Evolutionary conservation across 176 grass and related monocot genomes (phyloP).

Genomic region (Oryza australiensis): DNA sequence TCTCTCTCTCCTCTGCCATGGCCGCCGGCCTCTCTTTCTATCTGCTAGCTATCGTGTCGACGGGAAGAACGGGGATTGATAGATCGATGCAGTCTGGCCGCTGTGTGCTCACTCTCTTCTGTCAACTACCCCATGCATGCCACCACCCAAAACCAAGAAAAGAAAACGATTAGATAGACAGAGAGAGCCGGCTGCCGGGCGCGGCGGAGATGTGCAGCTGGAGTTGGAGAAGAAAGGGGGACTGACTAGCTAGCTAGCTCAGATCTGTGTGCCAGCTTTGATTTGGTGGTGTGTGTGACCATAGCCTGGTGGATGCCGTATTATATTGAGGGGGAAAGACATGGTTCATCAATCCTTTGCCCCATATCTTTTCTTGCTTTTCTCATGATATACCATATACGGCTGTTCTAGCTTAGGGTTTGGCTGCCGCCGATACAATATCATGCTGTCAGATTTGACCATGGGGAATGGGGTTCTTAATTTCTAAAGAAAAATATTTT

Average conservation of each 20-base stretch:
- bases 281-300: neutral
- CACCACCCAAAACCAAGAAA: neutral
- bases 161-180: neutral
- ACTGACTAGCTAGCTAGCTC: neutral
- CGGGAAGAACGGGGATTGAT: neutral
- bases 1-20: no score
- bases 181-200: no score
- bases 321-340: slow-evolving; percentile 32
- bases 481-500: neutral
- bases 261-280: slow-evolving; percentile 30
- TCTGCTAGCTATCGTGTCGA: neutral
- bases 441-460: neutral
- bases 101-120: slow-evolving; percentile 65
- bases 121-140: slow-evolving; percentile 37
- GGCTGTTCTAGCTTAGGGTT: slow-evolving; percentile 20
- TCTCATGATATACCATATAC: slow-evolving; percentile 13
- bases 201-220: neutral
- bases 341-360: neutral
- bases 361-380: slow-evolving; percentile 25
- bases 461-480: slow-evolving; percentile 24
- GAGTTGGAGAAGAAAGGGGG: slow-evolving; percentile 25
- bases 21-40: no score
- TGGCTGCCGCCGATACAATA: neutral
- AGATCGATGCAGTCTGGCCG: slow-evolving; percentile 35
- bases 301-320: neutral